phyloP scores from a whole-genome alignment of 495 filamentous ascomycete genomes.

The Chaetomidium leptoderma region DNA sequence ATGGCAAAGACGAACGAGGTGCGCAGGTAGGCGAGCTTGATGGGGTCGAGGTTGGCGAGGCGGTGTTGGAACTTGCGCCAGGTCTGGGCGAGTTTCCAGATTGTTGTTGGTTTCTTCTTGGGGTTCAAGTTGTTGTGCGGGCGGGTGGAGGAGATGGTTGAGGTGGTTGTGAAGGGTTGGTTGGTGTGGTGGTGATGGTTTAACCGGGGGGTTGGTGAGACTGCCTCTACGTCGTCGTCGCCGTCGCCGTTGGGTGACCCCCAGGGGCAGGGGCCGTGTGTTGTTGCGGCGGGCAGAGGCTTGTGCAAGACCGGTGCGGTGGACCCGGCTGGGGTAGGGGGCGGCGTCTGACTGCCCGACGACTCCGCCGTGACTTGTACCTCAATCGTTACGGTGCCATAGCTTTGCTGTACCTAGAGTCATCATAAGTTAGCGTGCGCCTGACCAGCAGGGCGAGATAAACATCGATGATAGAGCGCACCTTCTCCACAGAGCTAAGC shows the following conservation, averaged over 20 bases:
- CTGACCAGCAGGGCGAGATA: not conserved
- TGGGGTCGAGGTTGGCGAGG: slow-evolving; percentile 49
- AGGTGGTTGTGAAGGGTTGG: slow-evolving; percentile 24
- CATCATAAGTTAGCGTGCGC: not conserved
- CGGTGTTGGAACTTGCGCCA: slow-evolving; percentile 28
- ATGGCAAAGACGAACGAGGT: slow-evolving; percentile 78
- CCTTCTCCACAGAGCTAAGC: slow-evolving; percentile 41
- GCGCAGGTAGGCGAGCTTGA: slow-evolving; percentile 72
- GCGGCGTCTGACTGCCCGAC: slow-evolving; percentile 17
- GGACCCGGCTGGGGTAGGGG: slow-evolving; percentile 12
- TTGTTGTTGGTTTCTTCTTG: not conserved
- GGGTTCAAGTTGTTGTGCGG: not conserved
- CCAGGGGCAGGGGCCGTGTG: slow-evolving; percentile 23
- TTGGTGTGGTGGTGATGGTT: not conserved
- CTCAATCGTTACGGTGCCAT: slow-evolving; percentile 38
- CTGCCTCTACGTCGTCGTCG: slow-evolving; percentile 10
- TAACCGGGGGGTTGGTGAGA: not conserved
- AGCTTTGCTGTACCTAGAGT: slow-evolving; percentile 10
- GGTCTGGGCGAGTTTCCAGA: slow-evolving; percentile 1
- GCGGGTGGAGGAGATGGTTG: slow-evolving; percentile 18
- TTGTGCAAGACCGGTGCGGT: slow-evolving; percentile 16
- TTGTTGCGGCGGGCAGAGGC: not conserved
- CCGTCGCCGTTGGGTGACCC: slow-evolving; percentile 13
- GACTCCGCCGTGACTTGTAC: slow-evolving; percentile 33
- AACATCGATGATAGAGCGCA: slow-evolving; percentile 18